Conservation (phyloP, 495 filamentous ascomycete genomes). For the Geopyxis carbonaria region DNA sequence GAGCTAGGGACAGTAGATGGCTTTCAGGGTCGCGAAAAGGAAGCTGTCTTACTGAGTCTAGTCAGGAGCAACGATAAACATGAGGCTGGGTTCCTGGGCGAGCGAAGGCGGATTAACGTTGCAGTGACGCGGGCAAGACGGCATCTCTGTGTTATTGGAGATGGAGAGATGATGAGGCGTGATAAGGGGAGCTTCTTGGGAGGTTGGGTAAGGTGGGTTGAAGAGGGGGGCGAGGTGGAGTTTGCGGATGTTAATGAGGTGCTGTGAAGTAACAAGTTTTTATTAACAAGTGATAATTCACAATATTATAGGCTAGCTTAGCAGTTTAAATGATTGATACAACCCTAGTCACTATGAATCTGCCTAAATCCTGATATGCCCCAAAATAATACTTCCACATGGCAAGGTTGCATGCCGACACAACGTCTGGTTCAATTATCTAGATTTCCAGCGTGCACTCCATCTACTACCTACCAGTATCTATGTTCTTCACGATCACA, state of each 20-base stretch:
- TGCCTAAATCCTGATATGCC: too few relatives aligned
- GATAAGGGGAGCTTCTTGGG: slow-evolving; percentile 15
- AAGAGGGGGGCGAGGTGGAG: slow-evolving; percentile 14
- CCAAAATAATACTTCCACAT: too few relatives aligned
- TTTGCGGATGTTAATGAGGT: slow-evolving; percentile 21
- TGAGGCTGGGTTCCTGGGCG: slow-evolving; percentile 87
- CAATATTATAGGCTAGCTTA: too few relatives aligned
- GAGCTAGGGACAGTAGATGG: slow-evolving; percentile 92
- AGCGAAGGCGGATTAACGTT: slow-evolving; percentile 84
- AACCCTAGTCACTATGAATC: too few relatives aligned
- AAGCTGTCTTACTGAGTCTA: slow-evolving; percentile 77
- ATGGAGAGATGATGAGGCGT: slow-evolving; percentile 55
- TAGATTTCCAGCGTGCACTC: too few relatives aligned
- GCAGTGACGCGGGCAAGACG: slow-evolving; percentile 90
- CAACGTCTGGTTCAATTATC: too few relatives aligned
- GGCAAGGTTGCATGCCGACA: too few relatives aligned
- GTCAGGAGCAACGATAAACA: slow-evolving; percentile 74
- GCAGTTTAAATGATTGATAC: too few relatives aligned
- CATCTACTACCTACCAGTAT: too few relatives aligned
- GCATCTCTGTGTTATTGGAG: slow-evolving; percentile 78
- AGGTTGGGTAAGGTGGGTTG: slow-evolving; percentile 18
- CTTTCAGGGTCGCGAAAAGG: slow-evolving; percentile 95
- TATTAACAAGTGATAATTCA: too few relatives aligned
- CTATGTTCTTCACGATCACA: too few relatives aligned
- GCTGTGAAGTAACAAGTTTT: too few relatives aligned